Evolutionary conservation across 306 rosid species (phyloP).

Genomic region (Begonia peltatifolia): DNA sequence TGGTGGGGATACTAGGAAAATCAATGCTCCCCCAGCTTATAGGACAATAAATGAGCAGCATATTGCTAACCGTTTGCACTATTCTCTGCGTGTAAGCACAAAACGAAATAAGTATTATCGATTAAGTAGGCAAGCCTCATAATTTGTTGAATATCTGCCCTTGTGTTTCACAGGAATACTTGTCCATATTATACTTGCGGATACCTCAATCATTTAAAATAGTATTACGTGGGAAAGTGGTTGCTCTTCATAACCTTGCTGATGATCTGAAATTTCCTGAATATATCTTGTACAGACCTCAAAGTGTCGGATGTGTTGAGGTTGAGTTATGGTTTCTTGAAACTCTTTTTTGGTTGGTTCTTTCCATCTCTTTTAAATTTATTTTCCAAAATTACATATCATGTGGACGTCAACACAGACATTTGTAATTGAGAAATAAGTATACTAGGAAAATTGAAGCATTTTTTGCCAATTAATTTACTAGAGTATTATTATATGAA

Average conservation of each 20-base stretch:
- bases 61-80: slow-evolving; percentile 49
- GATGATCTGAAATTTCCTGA: slow-evolving; percentile 57
- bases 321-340: slow-evolving; percentile 19
- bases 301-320: slow-evolving; percentile 39
- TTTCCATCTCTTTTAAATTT: neutral
- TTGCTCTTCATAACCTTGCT: slow-evolving; percentile 62
- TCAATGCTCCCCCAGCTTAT: slow-evolving; percentile 13
- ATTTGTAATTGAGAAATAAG: too few relatives aligned
- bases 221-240: slow-evolving; percentile 57
- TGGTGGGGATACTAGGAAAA: slow-evolving; percentile 40
- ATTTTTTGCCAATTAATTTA: neutral
- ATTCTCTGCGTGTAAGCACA: slow-evolving; percentile 70
- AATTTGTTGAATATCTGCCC: slow-evolving; percentile 14
- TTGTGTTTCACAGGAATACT: slow-evolving; percentile 46
- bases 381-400: neutral
- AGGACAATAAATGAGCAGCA: slow-evolving; percentile 49
- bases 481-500: neutral
- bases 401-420: neutral
- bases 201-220: slow-evolving; percentile 46
- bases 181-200: slow-evolving; percentile 84
- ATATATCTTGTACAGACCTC: slow-evolving; percentile 57
- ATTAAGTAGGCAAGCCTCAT: slow-evolving; percentile 1
- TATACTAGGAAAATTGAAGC: too few relatives aligned
- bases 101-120: slow-evolving; percentile 6
- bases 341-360: slow-evolving; percentile 1